Evolutionary conservation across 331 rosid genomes (phyloP), one percentile per base, ranked within the genome.

Genomic region (Saraca asoca): DNA sequence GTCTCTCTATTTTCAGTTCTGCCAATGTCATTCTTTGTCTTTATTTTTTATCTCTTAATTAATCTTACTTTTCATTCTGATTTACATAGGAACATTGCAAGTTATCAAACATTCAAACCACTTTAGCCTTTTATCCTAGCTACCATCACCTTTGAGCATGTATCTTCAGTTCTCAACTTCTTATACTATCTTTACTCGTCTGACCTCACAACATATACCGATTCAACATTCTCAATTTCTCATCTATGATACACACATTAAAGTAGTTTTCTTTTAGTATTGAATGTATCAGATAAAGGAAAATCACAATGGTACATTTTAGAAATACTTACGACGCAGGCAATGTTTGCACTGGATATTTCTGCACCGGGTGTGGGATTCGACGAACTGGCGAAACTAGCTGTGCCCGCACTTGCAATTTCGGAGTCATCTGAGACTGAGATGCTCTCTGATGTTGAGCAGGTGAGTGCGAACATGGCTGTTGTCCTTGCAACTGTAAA

Each of bases 281-380:
- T 8, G 7, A 39, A 39, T 39, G 43, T 39, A 12, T 5, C 14
- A 12, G 13, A 43, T 43, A 11, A 13, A 43, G 15, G 49, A 6
- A 16, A 1, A 7, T 2, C 5, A 34, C 0, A 55, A 42, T 48
- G 7, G 5, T 3, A 43, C 31, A 33, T 24, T 34, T 11, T 19
- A 35, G 59, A 8, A 54, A 71, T 19, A 80, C 81, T 78, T 76
- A 88, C 96, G 71, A 42, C 10, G 60, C 62, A 29, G 53, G 79
- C 48, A 77, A 49, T 69, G 69, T 14, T 53, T 77, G 69, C 62
- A 49, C 55, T 41, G 82, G 72, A 53, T 78, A 55, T 48, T 81
- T 82, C 68, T 78, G 79, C 63, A 68, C 73, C 6, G 78, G 75
- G 34, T 83, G 81, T 17, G 83, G 76, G 67, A 85, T 72, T 58